Conservation (phyloP, 73 alveolate species). For the Blepharisma japonicum region DNA sequence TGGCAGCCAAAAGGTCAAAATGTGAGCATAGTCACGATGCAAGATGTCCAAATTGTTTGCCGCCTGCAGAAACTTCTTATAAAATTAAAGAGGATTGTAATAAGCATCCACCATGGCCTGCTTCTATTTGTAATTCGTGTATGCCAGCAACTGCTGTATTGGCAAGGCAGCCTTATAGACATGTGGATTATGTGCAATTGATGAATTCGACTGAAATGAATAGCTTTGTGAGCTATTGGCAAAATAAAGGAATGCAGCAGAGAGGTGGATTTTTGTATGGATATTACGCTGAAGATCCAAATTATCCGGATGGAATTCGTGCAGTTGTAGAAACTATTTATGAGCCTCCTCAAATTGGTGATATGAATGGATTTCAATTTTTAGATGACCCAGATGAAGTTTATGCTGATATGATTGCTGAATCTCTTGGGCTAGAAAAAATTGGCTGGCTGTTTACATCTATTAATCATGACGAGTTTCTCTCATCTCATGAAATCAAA, state of each 20-base stretch:
- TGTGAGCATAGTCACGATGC: slow-evolving; percentile 90
- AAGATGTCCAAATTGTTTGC: slow-evolving; percentile 93
- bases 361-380: slow-evolving; percentile 76
- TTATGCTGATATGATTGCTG: slow-evolving; percentile 86
- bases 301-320: slow-evolving; percentile 95
- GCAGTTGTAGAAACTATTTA: slow-evolving; percentile 96
- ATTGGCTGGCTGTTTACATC: slow-evolving; percentile 99
- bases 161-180: slow-evolving; percentile 93
- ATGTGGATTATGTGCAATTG: slow-evolving; percentile 95
- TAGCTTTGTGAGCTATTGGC: slow-evolving; percentile 89
- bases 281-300: slow-evolving; percentile 97
- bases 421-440: slow-evolving; percentile 81
- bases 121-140: slow-evolving; percentile 95
- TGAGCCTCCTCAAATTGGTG: slow-evolving; percentile 98
- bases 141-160: slow-evolving; percentile 96
- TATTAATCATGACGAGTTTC: slow-evolving; percentile 87
- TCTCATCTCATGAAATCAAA: slow-evolving; percentile 90
- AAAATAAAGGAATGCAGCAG: slow-evolving; percentile 76
- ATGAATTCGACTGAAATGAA: slow-evolving; percentile 92
- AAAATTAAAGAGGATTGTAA: slow-evolving; percentile 87
- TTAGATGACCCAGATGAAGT: slow-evolving; percentile 72
- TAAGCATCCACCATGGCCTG: slow-evolving; percentile 95
- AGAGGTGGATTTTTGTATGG: slow-evolving; percentile 98
- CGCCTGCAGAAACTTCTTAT: slow-evolving; percentile 84
- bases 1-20: slow-evolving; percentile 83